A percentile compares a stretch with the other conserved stretches of the same genome.
Evolutionary conservation across 169 alveolate genomes (phyloP).

Genomic region (Plasmodium billcollinsi): DNA sequence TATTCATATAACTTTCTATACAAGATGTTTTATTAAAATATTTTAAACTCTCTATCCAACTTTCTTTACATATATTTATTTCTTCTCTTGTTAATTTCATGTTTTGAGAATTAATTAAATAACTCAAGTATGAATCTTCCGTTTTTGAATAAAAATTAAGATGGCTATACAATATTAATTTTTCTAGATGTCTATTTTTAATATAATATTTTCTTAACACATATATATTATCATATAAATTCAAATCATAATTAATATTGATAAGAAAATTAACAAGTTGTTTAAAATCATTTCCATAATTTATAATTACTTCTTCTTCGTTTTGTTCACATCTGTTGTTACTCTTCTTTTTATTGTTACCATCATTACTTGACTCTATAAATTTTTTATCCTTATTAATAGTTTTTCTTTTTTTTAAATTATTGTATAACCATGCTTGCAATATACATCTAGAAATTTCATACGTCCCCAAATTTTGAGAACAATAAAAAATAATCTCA

Average conservation of each 20-base stretch:
- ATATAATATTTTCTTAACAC: slow-evolving; percentile 27
- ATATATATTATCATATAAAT: slow-evolving; percentile 55
- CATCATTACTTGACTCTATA: neutral
- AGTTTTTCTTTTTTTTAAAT: neutral
- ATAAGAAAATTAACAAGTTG: slow-evolving; percentile 54
- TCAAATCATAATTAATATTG: slow-evolving; percentile 31
- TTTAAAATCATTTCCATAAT: slow-evolving; percentile 13
- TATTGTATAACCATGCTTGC: slow-evolving; percentile 9
- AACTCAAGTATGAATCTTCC: slow-evolving; percentile 29
- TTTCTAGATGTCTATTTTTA: slow-evolving; percentile 26
- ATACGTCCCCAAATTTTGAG: slow-evolving; percentile 28
- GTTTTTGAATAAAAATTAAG: slow-evolving; percentile 22
- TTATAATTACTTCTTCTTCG: neutral
- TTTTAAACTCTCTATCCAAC: slow-evolving; percentile 50
- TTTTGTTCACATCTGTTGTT: neutral
- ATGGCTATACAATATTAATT: slow-evolving; percentile 48
- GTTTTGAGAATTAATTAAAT: slow-evolving; percentile 30
- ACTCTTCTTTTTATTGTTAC: neutral
- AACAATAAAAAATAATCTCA: slow-evolving; percentile 60
- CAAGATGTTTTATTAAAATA: slow-evolving; percentile 42
- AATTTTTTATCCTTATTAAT: neutral
- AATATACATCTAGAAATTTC: slow-evolving; percentile 48
- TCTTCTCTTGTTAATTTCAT: slow-evolving; percentile 58
- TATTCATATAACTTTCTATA: slow-evolving; percentile 35
- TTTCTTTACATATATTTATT: slow-evolving; percentile 26